Base-by-base conservation (phyloP, 768 basidiomycete species). In the Podaxis sp. region DNA sequence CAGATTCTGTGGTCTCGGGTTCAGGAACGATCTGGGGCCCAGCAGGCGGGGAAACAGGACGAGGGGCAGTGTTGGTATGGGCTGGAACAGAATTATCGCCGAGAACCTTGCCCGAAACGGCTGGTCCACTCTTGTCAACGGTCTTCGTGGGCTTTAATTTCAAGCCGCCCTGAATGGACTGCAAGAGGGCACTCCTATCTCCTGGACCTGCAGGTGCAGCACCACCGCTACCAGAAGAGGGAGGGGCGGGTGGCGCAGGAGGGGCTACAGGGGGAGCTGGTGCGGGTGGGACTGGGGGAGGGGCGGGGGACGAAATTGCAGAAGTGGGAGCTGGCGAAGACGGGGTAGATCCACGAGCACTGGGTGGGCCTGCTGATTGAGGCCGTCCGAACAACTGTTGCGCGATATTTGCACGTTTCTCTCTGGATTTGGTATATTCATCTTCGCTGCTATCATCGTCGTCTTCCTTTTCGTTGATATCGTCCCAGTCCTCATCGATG, bases 401-500 rank as follows among this genome's bases (percentile, higher is more conserved):
- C 6, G 96, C 96, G 42, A 99, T 85, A 59, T 87, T 85, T 63
- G 83, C 82, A 15, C 92, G 82, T 17, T 80, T 84, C 56, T 78
- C 80, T 49, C 95, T 80, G 3, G 84, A 86, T 13, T 80, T 81
- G n/a, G 81, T 79, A 53, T 89, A 77, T 63, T 95, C 94, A 72
- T 95, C 94, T 59, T 94, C 93, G 57, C 86, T 89, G 65, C 85
- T 88, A 67, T 89, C 88, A 65, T 87, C 87, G 4, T 84, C 83
- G 3, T 84, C 83, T 22, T 87, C 83, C 48, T 85, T 87, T 73
- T 95, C 93, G 69, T 85, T 78, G 54, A 93, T 79, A n/a, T 87
- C 86, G 59, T 89, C 93, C 93, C 94, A 96, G 55, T 94, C 93
- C 17, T 92, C 90, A 1, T 91, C 89, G 48, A 74, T 73, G 24